Evolutionary conservation across 176 grass and related monocot species (phyloP), one percentile per base, ranked within the genome.

Genomic region (Avena atlantica): DNA sequence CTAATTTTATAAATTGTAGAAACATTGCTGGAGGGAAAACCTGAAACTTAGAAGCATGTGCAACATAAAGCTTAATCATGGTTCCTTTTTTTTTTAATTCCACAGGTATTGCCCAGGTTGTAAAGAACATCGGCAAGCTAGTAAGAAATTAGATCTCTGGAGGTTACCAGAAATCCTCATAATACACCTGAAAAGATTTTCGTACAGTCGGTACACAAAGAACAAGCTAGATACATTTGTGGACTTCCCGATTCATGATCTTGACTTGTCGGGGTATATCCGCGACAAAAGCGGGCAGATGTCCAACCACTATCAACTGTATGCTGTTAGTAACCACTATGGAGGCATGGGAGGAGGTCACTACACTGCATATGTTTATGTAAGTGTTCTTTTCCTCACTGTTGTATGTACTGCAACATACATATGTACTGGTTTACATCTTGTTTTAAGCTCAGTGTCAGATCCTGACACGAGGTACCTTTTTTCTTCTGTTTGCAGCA

Each of bases 91-190:
- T 61, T 55, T 70, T 34, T 34, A 34, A 15, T 79, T 67, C 56
- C 78, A 57, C 87, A 94, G 94, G 97, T 99, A 94, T 73, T 99
- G 97, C 79, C 92, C 97, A 59, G 70, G 84, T 50, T 94, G 97
- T 85, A 96, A 96, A 89, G 90, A 94, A 62, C 94, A 96, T 34
- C 89, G 81, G 57, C 92, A 99, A 89, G 94, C 94, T 70, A 91
- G 84, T 55, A 94, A 99, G 62, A 99, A 99, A 83, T 82, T 99
- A 59, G 97, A 99, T 76, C 86, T 99, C 60, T 99, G 94, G 97
- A 94, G 97, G 85, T 82, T 99, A 81, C 94, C 97, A 11, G 97
- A 99, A 87, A 85, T 99, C 83, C 90, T 97, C 56, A 95, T 99
- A 47, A 94, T 99, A 90, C 97, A 99, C 68, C 86, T 97, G 2